Conservation (phyloP, 106 monocot species). For the Platanthera guangdongensis region DNA sequence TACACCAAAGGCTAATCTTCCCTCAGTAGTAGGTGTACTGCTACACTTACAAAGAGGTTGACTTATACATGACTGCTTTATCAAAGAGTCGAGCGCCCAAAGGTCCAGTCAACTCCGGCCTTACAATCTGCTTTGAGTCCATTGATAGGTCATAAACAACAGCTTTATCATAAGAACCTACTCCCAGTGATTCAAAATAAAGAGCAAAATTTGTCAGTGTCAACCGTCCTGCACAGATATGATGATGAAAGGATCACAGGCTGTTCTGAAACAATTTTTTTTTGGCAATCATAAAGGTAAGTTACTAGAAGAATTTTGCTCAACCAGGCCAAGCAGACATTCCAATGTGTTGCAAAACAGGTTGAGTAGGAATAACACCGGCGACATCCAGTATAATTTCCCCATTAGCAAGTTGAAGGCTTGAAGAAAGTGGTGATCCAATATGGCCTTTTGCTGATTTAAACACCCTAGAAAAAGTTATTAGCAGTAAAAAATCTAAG, state of each 20-base stretch:
- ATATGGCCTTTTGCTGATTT: background rate
- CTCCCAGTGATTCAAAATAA: constrained; percentile 63
- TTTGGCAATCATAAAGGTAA: background rate
- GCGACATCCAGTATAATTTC: constrained; percentile 72
- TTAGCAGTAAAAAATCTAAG: background rate
- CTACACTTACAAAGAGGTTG: constrained; percentile 50
- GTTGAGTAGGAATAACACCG: constrained; percentile 58
- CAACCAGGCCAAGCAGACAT: constrained; percentile 86
- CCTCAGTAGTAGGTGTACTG: background rate
- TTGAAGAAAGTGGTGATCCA: constrained; percentile 39
- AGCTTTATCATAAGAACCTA: constrained; percentile 46
- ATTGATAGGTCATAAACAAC: constrained; percentile 62
- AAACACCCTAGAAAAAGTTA: constrained; percentile 1
- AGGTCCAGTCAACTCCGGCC: constrained; percentile 77
- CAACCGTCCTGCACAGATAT: constrained; percentile 55
- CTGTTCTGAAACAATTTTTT: background rate
- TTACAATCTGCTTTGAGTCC: constrained; percentile 66
- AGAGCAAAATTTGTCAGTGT: constrained; percentile 70
- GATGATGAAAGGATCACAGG: background rate
- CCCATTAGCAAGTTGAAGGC: constrained; percentile 30
- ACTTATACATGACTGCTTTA: constrained; percentile 77
- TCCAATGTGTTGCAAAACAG: constrained; percentile 73
- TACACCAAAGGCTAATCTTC: too few species aligned
- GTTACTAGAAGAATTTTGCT: background rate
- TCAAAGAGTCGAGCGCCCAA: constrained; percentile 85